Evolutionary conservation across 495 filamentous ascomycete species (phyloP).

Genomic region (Polyplosphaeria fusca): DNA sequence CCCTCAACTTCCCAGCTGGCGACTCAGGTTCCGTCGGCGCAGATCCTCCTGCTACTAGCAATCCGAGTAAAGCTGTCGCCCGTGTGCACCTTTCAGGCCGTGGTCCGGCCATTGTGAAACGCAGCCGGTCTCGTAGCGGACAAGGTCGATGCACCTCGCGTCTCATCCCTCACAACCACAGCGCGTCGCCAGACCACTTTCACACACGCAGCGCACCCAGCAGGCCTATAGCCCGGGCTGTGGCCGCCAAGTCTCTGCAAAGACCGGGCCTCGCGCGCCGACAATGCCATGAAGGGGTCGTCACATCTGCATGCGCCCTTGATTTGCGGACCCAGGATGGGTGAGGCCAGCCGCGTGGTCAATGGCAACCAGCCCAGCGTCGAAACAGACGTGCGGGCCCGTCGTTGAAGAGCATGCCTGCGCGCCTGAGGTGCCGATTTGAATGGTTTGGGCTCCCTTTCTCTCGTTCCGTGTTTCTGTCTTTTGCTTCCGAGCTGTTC

Average conservation of each 20-base stretch:
- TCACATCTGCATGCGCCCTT: constrained; percentile 19
- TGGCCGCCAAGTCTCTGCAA: background rate
- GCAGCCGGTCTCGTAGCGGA: constrained; percentile 8
- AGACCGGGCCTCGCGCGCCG: background rate
- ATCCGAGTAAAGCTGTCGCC: too few relatives aligned
- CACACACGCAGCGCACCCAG: constrained; percentile 16
- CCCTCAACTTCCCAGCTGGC: too few relatives aligned
- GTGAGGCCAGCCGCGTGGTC: too few relatives aligned
- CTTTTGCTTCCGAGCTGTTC: constrained; percentile 15
- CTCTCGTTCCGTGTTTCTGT: constrained; percentile 15
- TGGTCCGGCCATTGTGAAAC: constrained; percentile 19
- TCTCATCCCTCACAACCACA: constrained; percentile 24
- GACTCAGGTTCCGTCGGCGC: too few relatives aligned
- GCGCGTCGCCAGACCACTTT: constrained; percentile 25
- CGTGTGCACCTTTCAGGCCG: too few relatives aligned
- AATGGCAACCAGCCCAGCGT: too few relatives aligned
- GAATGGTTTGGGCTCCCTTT: constrained; percentile 24
- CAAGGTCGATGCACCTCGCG: constrained; percentile 7
- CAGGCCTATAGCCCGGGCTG: background rate
- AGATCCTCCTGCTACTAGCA: too few relatives aligned
- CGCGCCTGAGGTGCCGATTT: constrained; percentile 13
- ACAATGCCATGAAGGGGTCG: constrained; percentile 17
- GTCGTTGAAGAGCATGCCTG: background rate
- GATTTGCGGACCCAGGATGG: constrained; percentile 2
- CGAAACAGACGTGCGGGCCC: too few relatives aligned